Evolutionary conservation across 805 yeast species (phyloP).

Genomic region (Metschnikowia matae): DNA sequence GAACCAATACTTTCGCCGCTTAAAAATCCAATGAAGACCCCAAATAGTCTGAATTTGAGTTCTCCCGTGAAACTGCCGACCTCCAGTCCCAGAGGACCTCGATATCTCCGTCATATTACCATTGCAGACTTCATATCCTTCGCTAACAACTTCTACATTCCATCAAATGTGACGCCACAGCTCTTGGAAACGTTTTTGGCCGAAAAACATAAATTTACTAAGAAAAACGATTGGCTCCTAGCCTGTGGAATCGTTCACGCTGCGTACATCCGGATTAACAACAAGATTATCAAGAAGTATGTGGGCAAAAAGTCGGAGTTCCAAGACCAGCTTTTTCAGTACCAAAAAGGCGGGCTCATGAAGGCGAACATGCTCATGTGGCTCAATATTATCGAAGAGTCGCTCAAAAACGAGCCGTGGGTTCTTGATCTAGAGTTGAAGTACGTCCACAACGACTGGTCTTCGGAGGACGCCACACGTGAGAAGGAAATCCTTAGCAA

Average conservation of each 20-base stretch:
- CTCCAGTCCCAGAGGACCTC: slow-evolving; percentile 5
- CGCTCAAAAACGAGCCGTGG: slow-evolving; percentile 61
- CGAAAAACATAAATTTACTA: slow-evolving; percentile 48
- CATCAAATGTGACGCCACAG: slow-evolving; percentile 46
- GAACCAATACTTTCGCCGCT: not conserved
- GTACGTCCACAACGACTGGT: slow-evolving; percentile 33
- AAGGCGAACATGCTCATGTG: slow-evolving; percentile 49
- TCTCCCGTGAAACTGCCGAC: slow-evolving; percentile 8
- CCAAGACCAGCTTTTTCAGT: slow-evolving; percentile 46
- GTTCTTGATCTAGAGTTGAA: slow-evolving; percentile 48
- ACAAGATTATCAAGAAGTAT: slow-evolving; percentile 39
- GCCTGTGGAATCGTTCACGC: slow-evolving; percentile 64
- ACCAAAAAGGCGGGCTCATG: slow-evolving; percentile 52
- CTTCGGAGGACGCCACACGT: slow-evolving; percentile 18
- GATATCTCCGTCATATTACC: slow-evolving; percentile 20
- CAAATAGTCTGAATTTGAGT: slow-evolving; percentile 9
- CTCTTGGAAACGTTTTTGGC: slow-evolving; percentile 48
- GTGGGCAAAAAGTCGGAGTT: slow-evolving; percentile 49
- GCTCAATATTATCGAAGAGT: slow-evolving; percentile 48
- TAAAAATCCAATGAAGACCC: slow-evolving; percentile 22
- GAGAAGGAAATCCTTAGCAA: slow-evolving; percentile 27
- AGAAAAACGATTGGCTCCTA: slow-evolving; percentile 61
- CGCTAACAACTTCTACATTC: slow-evolving; percentile 63
- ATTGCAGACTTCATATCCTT: slow-evolving; percentile 39
- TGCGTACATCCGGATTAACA: slow-evolving; percentile 53